Percentiles rank a stretch among this genome's conserved stretches.
phyloP scores from a whole-genome alignment of 441 rosid species.

The Populus hybrid region DNA sequence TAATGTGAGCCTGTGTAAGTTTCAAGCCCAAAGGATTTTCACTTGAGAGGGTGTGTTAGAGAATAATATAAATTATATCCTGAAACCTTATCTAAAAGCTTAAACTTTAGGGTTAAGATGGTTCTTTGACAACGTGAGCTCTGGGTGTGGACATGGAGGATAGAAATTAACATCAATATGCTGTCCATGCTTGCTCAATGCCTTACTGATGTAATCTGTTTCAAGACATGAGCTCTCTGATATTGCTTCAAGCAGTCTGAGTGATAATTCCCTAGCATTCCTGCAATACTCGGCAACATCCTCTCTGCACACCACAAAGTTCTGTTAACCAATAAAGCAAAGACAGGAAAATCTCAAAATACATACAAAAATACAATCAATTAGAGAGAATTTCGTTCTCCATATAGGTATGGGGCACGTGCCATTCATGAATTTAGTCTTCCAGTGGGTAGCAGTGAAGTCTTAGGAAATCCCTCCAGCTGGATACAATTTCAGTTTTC shows the following conservation, averaged over 20 bases:
- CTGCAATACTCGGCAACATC: slow-evolving; percentile 38
- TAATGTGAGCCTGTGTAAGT: too few relatives aligned
- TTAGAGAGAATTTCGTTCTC: background rate
- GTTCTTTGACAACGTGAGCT: slow-evolving; percentile 23
- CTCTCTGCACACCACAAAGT: slow-evolving; percentile 17
- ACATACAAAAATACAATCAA: background rate
- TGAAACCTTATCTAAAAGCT: too few relatives aligned
- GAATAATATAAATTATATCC: too few relatives aligned
- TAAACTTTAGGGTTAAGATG: too few relatives aligned
- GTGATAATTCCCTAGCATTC: slow-evolving; percentile 28
- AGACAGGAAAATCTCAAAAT: background rate
- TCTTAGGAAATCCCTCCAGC: slow-evolving; percentile 48
- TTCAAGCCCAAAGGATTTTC: too few relatives aligned
- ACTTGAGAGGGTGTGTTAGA: too few relatives aligned
- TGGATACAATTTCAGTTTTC: slow-evolving; percentile 36
- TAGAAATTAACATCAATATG: slow-evolving; percentile 52
- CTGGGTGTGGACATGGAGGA: slow-evolving; percentile 49
- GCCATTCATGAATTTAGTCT: slow-evolving; percentile 39
- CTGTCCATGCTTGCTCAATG: slow-evolving; percentile 40
- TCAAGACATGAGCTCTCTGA: slow-evolving; percentile 44
- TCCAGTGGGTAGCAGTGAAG: slow-evolving; percentile 48
- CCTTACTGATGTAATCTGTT: slow-evolving; percentile 22
- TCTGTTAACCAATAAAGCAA: background rate
- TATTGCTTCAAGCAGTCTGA: slow-evolving; percentile 41
- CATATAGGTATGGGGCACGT: background rate